Conservation (phyloP, 441 rosid species). For the Rhodomyrtus psidioides region DNA sequence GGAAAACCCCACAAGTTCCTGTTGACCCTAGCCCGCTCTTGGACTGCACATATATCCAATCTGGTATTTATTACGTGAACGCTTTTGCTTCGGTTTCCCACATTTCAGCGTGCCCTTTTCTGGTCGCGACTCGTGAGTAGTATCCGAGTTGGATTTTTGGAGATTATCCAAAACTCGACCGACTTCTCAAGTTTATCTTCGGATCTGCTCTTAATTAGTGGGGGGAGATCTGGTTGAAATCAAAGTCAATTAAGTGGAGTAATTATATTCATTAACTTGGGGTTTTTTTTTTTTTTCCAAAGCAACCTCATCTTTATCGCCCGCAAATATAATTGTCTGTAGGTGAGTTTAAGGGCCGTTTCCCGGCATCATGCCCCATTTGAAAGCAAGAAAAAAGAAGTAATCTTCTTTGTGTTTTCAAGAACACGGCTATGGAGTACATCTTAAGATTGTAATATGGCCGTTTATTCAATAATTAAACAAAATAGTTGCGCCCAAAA, state of each 20-base stretch:
- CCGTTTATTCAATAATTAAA: background rate
- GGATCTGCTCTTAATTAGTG: background rate
- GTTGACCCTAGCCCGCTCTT: background rate
- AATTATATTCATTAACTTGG: background rate
- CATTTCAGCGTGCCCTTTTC: background rate
- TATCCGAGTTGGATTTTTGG: conserved; percentile 17
- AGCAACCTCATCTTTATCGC: background rate
- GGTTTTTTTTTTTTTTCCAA: background rate
- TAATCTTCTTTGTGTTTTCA: background rate
- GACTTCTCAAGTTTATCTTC: background rate
- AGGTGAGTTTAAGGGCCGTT: background rate
- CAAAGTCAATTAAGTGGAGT: background rate
- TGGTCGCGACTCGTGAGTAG: background rate
- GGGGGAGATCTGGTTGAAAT: background rate
- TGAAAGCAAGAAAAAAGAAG: background rate
- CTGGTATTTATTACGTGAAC: background rate
- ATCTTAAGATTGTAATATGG: background rate
- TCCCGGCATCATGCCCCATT: background rate
- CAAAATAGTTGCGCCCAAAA: background rate
- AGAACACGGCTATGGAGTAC: background rate
- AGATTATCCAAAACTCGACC: background rate
- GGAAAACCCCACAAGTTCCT: background rate
- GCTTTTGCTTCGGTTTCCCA: background rate
- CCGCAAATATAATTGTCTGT: background rate
- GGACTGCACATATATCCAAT: background rate